Evolutionary conservation across 2,329 filamentous ascomycete species (phyloP).

Genomic region (Ascochyta lentis): DNA sequence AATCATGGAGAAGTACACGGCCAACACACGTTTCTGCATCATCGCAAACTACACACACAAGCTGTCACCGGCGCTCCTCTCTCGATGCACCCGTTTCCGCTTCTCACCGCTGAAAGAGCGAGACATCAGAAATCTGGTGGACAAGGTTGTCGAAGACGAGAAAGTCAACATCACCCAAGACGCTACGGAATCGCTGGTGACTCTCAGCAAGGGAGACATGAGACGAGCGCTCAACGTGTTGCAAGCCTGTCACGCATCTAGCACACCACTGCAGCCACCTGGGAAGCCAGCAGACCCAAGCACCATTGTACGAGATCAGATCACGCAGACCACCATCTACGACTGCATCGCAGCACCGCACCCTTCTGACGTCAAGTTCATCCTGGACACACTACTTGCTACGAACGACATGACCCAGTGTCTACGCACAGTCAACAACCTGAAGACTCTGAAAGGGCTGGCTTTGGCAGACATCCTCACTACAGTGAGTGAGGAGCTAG

Average conservation of each 20-base stretch:
- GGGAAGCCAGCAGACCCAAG: slow-evolving; percentile 59
- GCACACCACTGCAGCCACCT: slow-evolving; percentile 63
- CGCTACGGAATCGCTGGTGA: slow-evolving; percentile 83
- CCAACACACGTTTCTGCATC: slow-evolving; percentile 96
- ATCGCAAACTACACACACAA: slow-evolving; percentile 99
- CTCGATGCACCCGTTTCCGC: slow-evolving; percentile 90
- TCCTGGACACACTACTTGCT: slow-evolving; percentile 80
- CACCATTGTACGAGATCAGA: slow-evolving; percentile 78
- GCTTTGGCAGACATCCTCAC: slow-evolving; percentile 95
- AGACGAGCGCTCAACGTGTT: slow-evolving; percentile 91
- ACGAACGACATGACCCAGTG: slow-evolving; percentile 90
- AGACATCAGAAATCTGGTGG: slow-evolving; percentile 85
- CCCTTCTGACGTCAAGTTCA: slow-evolving; percentile 84
- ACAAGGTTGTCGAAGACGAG: slow-evolving; percentile 89
- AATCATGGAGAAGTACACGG: slow-evolving; percentile 99
- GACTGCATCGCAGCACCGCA: slow-evolving; percentile 96
- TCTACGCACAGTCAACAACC: slow-evolving; percentile 82
- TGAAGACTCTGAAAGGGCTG: slow-evolving; percentile 85
- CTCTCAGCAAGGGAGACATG: slow-evolving; percentile 94
- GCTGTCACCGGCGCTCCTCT: slow-evolving; percentile 88
- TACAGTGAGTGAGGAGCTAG: slow-evolving; percentile 80
- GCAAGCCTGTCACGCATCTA: slow-evolving; percentile 94
- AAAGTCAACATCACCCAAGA: slow-evolving; percentile 80
- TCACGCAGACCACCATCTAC: slow-evolving; percentile 92
- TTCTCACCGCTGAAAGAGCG: slow-evolving; percentile 91